phyloP scores from a whole-genome alignment of 176 grass and related monocot species.

The Alloteropsis semialata region DNA sequence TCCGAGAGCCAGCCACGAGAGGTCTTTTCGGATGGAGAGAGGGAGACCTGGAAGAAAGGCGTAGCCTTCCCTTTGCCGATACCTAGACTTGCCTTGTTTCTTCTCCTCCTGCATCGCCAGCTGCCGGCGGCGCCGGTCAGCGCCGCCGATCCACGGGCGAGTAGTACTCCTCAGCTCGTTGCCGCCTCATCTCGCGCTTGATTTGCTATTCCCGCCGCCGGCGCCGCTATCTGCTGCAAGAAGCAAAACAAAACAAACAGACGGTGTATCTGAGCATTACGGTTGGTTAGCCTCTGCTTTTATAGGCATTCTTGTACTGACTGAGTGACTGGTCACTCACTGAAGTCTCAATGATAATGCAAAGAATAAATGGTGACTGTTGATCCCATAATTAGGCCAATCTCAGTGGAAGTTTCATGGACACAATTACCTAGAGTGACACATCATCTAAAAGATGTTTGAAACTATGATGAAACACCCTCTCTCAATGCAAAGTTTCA shows the following conservation, averaged over 20 bases:
- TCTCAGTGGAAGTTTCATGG: too few relatives aligned
- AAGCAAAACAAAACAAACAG: neutral
- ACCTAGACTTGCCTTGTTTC: conserved; percentile 22
- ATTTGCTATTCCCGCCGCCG: too few relatives aligned
- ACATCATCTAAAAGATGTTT: too few relatives aligned
- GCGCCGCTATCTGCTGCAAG: too few relatives aligned
- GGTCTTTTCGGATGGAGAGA: neutral
- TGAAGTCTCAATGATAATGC: neutral
- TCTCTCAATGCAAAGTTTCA: too few relatives aligned
- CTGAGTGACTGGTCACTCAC: too few relatives aligned
- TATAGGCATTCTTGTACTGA: neutral
- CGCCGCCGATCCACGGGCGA: neutral
- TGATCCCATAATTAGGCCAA: neutral
- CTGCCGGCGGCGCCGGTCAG: too few relatives aligned
- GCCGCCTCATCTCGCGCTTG: neutral
- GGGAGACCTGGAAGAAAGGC: conserved; percentile 35
- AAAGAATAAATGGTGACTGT: neutral
- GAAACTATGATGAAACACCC: too few relatives aligned
- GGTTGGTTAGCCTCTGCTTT: neutral
- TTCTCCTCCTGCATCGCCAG: neutral
- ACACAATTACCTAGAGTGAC: too few relatives aligned
- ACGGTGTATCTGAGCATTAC: neutral
- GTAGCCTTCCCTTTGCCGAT: conserved; percentile 35
- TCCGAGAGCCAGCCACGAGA: neutral
- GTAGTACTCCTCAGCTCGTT: neutral